phyloP scores from a whole-genome alignment of 2,329 filamentous ascomycete genomes.

The Trematosphaeria pertusa region DNA sequence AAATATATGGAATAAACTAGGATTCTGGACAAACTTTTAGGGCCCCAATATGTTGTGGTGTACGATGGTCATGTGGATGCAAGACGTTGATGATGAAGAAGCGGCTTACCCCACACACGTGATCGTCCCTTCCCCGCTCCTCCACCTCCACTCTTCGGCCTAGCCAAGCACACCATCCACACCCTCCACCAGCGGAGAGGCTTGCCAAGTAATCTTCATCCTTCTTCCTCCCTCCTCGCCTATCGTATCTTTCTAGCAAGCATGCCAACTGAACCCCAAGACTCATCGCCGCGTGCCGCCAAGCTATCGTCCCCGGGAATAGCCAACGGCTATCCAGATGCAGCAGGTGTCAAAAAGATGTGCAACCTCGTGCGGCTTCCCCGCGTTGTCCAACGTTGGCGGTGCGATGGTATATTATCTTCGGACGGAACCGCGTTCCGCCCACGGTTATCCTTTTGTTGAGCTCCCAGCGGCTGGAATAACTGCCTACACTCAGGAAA shows the following conservation, averaged over 20 bases:
- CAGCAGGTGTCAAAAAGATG: conserved; percentile 6
- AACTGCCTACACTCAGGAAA: neutral
- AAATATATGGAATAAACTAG: no score
- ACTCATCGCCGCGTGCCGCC: no score
- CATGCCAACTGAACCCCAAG: no score
- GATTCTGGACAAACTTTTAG: no score
- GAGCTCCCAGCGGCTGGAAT: neutral
- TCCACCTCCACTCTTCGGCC: neutral
- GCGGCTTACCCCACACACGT: no score
- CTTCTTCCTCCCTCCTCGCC: neutral
- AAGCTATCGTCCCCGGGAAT: conserved; percentile 1
- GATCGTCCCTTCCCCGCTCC: neutral
- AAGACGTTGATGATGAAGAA: no score
- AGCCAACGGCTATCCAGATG: neutral
- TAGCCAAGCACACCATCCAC: no score
- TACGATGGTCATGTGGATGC: no score
- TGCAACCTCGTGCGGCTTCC: conserved; percentile 1
- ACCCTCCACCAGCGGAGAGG: neutral
- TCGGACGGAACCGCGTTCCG: no score
- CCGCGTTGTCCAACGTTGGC: neutral
- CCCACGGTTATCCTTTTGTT: neutral
- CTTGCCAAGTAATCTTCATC: conserved; percentile 9
- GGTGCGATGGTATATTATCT: neutral
- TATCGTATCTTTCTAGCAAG: neutral
- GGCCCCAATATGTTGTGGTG: no score